Base-by-base conservation (phyloP, 2,329 filamentous ascomycete species). In the Fusarium pseudograminearum region DNA sequence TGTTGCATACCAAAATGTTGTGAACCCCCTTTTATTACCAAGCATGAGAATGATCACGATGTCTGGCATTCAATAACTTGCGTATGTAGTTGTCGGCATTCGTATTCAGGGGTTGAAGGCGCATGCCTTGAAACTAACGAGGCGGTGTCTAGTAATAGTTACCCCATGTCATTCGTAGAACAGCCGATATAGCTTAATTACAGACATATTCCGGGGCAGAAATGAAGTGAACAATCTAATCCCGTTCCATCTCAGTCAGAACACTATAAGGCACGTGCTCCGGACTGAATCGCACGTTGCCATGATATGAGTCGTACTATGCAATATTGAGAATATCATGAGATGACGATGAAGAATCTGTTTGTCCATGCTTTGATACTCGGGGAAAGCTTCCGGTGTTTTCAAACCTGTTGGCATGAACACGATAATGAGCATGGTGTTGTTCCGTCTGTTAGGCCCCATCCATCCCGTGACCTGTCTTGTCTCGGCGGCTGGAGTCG, bases 191-290 rank as follows among this genome's bases (percentile, higher is more conserved):
- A 65, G 62, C 54, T 69, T 51, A 56, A 68, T 60, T 57, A 68
- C 53, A 69, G 47, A 59, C 61, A 48, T 68, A 53, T 56, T 54
- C 57, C 53, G 48, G 69, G 40, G 48, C 24, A 47, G 46, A 50
- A 65, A 47, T 52, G 33, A 40, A 41, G 48, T 65, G 48, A 59
- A 57, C 46, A 48, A 52, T 51, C 55, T 63, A 56, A 70, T 58
- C 61, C 59, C 24, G 48, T 41, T 52, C 31, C 22, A 34, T 34
- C 44, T 31, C 50, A 54, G 22, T 40, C 55, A 57, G 54, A 64
- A 64, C 59, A 70, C 46, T 47, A 65, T 58, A 58, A 63, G 71
- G 63, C 67, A 74, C 73, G 73, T 74, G 73, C 65, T 65, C 56
- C 47, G 18, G 50, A 33, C 53, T 68, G 61, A 74, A 72, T 75